phyloP scores from a whole-genome alignment of 2,329 filamentous ascomycete genomes.

The Colletotrichum lentis region DNA sequence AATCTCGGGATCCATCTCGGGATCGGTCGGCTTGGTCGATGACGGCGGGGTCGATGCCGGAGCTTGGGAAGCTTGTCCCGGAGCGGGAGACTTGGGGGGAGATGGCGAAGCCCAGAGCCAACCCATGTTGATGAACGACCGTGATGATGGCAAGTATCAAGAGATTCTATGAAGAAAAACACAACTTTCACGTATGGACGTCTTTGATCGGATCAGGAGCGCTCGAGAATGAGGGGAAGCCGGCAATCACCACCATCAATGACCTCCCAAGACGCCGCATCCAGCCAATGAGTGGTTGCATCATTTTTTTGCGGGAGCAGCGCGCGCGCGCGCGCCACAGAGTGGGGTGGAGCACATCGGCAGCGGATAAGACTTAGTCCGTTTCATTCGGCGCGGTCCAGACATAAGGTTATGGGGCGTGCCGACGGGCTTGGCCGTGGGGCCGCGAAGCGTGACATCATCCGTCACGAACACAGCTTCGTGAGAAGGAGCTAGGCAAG shows the following conservation, averaged over 20 bases:
- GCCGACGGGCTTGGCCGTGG: conserved; percentile 17
- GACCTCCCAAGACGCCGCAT: conserved; percentile 28
- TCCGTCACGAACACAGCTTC: conserved; percentile 18
- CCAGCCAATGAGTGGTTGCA: conserved; percentile 36
- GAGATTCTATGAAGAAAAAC: no score
- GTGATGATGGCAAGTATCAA: background rate
- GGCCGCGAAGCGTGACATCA: conserved; percentile 30
- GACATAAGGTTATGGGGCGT: conserved; percentile 10
- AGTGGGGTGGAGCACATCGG: conserved; percentile 9
- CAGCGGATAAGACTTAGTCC: conserved; percentile 30
- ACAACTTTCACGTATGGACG: background rate
- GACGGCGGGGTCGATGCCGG: conserved; percentile 39
- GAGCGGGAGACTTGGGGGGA: conserved; percentile 44
- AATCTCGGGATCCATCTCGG: conserved; percentile 58
- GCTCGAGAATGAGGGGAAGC: conserved; percentile 31
- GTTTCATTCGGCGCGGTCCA: background rate
- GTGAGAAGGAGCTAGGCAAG: conserved; percentile 15
- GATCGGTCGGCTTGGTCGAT: conserved; percentile 32
- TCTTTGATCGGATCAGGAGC: conserved; percentile 3
- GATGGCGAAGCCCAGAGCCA: conserved; percentile 66
- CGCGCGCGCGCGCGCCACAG: background rate
- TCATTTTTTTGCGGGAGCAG: conserved; percentile 33
- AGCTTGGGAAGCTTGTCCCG: conserved; percentile 41
- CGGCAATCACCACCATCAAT: conserved; percentile 31
- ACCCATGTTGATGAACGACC: conserved; percentile 57